Conservation (phyloP, 2,329 filamentous ascomycete genomes). For the Fusarium luffae region DNA sequence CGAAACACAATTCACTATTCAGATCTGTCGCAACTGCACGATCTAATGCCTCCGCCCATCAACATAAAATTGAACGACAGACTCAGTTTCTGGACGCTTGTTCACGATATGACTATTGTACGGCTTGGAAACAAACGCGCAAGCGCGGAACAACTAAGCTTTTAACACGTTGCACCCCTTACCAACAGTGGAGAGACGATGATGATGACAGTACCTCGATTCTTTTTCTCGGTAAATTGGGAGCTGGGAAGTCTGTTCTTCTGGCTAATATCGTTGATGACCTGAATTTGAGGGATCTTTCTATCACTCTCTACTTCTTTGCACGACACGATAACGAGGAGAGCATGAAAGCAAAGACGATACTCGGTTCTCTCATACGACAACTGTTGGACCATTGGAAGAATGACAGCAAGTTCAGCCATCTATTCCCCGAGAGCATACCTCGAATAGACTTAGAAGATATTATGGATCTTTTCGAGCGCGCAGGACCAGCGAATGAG, state of each 20-base stretch:
- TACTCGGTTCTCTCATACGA: conserved; percentile 50
- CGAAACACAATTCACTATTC: conserved; percentile 40
- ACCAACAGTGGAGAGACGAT: too few relatives aligned
- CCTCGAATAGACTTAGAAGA: neutral
- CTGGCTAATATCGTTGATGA: conserved; percentile 58
- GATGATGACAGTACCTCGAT: conserved; percentile 36
- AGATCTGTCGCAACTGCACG: conserved; percentile 14
- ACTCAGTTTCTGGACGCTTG: conserved; percentile 52
- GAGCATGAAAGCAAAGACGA: conserved; percentile 43
- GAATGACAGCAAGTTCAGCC: accelerated
- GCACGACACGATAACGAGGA: conserved; percentile 47
- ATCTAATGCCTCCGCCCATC: neutral
- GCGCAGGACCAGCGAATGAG: too few relatives aligned
- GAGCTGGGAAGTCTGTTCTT: conserved; percentile 58
- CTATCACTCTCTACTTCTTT: conserved; percentile 47
- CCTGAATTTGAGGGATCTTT: conserved; percentile 38
- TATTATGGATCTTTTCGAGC: neutral
- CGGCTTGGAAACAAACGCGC: conserved; percentile 55
- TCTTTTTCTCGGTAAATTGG: conserved; percentile 54
- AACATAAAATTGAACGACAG: conserved; percentile 15
- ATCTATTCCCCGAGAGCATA: neutral
- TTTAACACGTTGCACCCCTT: neutral
- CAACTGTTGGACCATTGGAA: conserved; percentile 45
- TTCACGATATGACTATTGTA: conserved; percentile 55
- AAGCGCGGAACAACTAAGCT: conserved; percentile 53